Evolutionary conservation across 768 basidiomycete genomes (phyloP), one percentile per base, ranked within the genome.

Genomic region (Boletus tylopilopsis): DNA sequence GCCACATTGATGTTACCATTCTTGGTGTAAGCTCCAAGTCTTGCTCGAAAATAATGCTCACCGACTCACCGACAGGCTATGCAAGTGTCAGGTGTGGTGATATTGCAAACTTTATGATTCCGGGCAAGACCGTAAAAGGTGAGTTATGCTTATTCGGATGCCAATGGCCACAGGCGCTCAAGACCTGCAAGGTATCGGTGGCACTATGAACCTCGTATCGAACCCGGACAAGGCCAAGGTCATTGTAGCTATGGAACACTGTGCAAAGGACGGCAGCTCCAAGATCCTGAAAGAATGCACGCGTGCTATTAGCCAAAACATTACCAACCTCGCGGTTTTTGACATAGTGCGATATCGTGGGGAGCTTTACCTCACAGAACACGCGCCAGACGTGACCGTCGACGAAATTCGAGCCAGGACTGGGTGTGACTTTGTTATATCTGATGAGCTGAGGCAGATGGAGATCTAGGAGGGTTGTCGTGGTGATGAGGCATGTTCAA

Each of bases 41-140:
- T 58, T 81, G 73, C 21, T 22, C 24, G 44, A 16, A 36, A 34
- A 45, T 23, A 25, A 13, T 37, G 23, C 7, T 3, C 35, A 25
- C 37, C 45, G 24, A 60, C n/a, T 6, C 36, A 45, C 45, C 27
- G 30, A n/a, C 53, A 90, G 87, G 90, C 91, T 4, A 89, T 96
- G 89, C 85, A 95, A 76, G 94, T 94, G 30, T 91, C 90, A 81
- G 87, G 52, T 79, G 80, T 2, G 93, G 90, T 44, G 92, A 95
- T 66, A 86, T 97, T 57, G 94, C 94, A 54, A 95, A 95, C 73
- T 97, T 90, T 66, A 96, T 95, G 93, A 90, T 96, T 57, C 94
- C 92, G 6, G 90, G 92, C 16, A 94, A 95, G 72, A 80, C 90
- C 68, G 77, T 90, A 38, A 89, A 87, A 75, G 85, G 85, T 79